A percentile compares a stretch with the other conserved stretches of the same genome.
Conservation (phyloP, 2,329 filamentous ascomycete genomes). For the Alternaria brassicae region DNA sequence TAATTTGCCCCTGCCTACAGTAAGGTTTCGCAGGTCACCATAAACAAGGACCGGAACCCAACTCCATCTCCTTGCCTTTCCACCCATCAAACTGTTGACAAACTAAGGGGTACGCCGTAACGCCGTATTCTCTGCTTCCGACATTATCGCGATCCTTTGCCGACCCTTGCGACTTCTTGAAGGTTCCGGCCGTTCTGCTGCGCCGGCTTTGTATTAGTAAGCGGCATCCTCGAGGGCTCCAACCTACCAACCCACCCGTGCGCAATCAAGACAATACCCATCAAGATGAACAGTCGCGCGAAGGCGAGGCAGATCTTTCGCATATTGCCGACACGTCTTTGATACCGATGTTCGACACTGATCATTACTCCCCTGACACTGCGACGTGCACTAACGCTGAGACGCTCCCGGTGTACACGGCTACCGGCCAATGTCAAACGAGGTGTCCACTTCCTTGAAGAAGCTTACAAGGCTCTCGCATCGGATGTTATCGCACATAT, state of each 20-base stretch:
- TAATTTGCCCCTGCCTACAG: conserved; percentile 1
- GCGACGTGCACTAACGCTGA: background rate
- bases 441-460: background rate
- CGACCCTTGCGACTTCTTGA: background rate
- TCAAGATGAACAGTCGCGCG: background rate
- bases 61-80: background rate
- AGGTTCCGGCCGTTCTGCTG: background rate
- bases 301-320: background rate
- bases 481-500: background rate
- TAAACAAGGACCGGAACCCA: background rate
- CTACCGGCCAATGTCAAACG: background rate
- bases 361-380: too few relatives aligned
- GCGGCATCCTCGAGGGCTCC: background rate
- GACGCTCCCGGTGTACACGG: background rate
- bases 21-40: background rate
- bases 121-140: background rate
- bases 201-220: background rate
- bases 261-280: background rate
- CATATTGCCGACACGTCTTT: background rate
- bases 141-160: background rate
- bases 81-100: background rate
- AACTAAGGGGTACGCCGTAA: background rate
- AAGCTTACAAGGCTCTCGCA: background rate
- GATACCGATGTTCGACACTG: background rate
- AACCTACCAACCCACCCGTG: background rate